Base-by-base conservation (phyloP, 164 flowering plant genomes). In the Kingdonia uniflora region DNA sequence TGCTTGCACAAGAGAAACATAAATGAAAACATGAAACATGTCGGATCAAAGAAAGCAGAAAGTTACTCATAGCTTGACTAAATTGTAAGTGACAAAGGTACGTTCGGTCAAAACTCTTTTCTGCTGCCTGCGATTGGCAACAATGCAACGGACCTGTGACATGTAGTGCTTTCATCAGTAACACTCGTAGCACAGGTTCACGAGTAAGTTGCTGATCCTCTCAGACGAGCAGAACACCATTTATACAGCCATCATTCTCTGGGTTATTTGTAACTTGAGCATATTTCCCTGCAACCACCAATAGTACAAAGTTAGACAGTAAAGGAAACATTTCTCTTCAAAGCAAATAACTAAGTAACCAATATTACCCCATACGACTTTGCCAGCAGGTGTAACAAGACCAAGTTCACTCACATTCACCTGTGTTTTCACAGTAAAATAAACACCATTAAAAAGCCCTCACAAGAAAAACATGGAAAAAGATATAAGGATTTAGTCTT, bases 241-340 rank as follows among this genome's bases (percentile, higher is more conserved):
- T 87, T 61, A 91, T 76, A 43, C 97, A 91, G 21, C 97, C 97
- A 72, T 87, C 95, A 52, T 85, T 91, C 74, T 91, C 96, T 6
- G 97, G 97, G 56, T 91, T 80, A 62, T 91, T 91, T 6, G 97
- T 91, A 49, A 91, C 96, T 64, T 91, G 97, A 37, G 89, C 95
- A 66, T 91, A 87, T 64, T 91, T 91, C 26, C 96, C 96, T 90
- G 73, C 75, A 72, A 1, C 45, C 53, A 63, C 14, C 56, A 57
- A 13, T 16, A 7, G 61, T 35, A 21, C n/a, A 39, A 20, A 20
- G 38, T 39, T 8, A 14, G 38, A 11, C 10, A 19, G 42, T 19
- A 54, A 11, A 47, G 15, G 2, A 23, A n/a, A 22, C 13, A 22
- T 13, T 20, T 20, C 25, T 5, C 51, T 22, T 42, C 24, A 54